Evolutionary conservation across 2,329 filamentous ascomycete species (phyloP).

Genomic region (Aureobasidium musti): DNA sequence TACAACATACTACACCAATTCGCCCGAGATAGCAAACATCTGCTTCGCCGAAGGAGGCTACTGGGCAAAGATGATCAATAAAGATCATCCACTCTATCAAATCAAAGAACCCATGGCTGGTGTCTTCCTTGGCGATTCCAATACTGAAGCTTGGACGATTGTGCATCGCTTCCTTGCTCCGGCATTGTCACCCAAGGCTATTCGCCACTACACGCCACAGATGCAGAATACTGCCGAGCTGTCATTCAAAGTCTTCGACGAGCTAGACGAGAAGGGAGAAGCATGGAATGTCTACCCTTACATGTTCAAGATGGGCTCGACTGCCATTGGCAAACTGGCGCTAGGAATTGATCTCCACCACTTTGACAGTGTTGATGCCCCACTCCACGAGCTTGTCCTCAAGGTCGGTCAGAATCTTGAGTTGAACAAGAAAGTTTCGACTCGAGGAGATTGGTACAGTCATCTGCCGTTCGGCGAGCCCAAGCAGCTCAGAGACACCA

Average conservation of each 20-base stretch:
- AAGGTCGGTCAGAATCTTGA: constrained; percentile 54
- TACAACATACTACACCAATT: constrained; percentile 42
- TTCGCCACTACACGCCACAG: constrained; percentile 54
- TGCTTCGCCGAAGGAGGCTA: constrained; percentile 42
- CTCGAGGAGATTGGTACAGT: constrained; percentile 57
- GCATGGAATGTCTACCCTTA: constrained; percentile 54
- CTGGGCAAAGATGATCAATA: constrained; percentile 48
- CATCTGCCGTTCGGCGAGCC: constrained; percentile 61
- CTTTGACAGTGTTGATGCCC: constrained; percentile 49
- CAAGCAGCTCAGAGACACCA: constrained; percentile 45
- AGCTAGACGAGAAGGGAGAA: constrained; percentile 50
- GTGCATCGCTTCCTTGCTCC: constrained; percentile 65
- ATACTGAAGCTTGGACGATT: constrained; percentile 53
- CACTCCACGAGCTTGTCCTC: constrained; percentile 55
- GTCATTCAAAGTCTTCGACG: constrained; percentile 43
- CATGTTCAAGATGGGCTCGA: constrained; percentile 53
- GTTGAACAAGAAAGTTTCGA: constrained; percentile 61
- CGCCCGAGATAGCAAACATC: constrained; percentile 41
- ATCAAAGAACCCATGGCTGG: constrained; percentile 40
- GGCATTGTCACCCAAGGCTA: constrained; percentile 60
- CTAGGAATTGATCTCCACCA: constrained; percentile 51
- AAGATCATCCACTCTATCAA: constrained; percentile 38
- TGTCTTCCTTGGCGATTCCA: constrained; percentile 49
- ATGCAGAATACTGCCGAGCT: too few relatives aligned
- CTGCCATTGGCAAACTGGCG: constrained; percentile 49